Base-by-base conservation (phyloP, 441 rosid genomes). In the Populus trichocarpa region DNA sequence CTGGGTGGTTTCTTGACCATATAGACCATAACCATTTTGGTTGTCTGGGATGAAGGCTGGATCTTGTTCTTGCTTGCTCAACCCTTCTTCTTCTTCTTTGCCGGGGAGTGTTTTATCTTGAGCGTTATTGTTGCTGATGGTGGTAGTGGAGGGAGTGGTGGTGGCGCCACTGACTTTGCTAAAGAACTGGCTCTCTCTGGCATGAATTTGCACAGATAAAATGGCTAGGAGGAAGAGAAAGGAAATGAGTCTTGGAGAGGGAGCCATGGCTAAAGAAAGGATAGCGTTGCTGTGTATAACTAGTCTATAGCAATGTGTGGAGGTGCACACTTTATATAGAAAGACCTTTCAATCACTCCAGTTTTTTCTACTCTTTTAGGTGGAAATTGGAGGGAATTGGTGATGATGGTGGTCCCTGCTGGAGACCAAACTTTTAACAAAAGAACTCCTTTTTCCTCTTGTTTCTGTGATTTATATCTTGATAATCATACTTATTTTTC, bases 141-240 rank as follows among this genome's bases (percentile, higher is more conserved):
- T 63, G 42, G 64, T 25, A 57, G 72, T 30, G 64, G 77, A 28
- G 82, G 73, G 69, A 66, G 80, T 42, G 74, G 80, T 20, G 50
- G 75, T 35, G 16, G 78, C 16, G 77, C n/a, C 66, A 68, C 80
- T 82, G 76, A 89, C 87, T 79, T 91, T 93, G 84, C 90, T 90
- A 72, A 95, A 95, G 89, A 93, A 89, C 23, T 83, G 87, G 84
- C 91, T 88, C n/a, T 93, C 94, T 83, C 95, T 86, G 3, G 88
- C 93, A 70, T 87, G 85, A 64, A 80, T 81, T 69, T 85, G 86
- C 14, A 76, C 14, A 67, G 87, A 85, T 79, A 87, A 80, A 75
- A 88, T 75, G 75, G 83, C 4, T 0, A 75, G 16, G 71, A 87
- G 76, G 75, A 85, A 75, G 81, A 86, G 78, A 72, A 79, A 42